Base-by-base conservation (phyloP, 2,329 filamentous ascomycete genomes). In the Trichoderma gracile region DNA sequence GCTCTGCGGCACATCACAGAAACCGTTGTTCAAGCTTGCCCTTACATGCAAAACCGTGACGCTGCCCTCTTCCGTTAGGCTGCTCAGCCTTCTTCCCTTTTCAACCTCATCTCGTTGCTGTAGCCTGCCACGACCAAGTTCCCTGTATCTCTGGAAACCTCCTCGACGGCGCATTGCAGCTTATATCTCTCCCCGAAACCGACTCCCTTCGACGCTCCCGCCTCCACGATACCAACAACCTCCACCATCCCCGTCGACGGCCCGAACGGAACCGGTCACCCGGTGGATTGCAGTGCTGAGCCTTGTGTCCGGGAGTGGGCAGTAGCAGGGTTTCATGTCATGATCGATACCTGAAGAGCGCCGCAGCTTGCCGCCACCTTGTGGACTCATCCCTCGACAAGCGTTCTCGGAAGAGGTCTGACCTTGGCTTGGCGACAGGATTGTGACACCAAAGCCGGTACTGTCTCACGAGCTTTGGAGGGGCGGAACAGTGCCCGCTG, bases 371-470 rank as follows among this genome's bases (percentile, higher is more conserved):
- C 68, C 71, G 67, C 68, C 67, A 66, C 61, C 67, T 71, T 63
- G 67, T 71, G 69, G 69, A 67, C 67, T 68, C 68, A 68, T 68
- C 69, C 70, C 66, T 38, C 33, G 33, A 71, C 63, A 69, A 68
- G 58, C 63, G 60, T 65, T 65, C 68, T 66, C 69, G 67, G 67
- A 68, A 68, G 67, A 71, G 33, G 70, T 71, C 69, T 69, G 65
- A 71, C 71, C 72, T 68, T 69, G 65, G 71, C 71, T 72, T 68
- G 68, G 70, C 60, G 65, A 73, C 63, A 71, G 69, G 68, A 67
- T 70, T 75, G 73, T 76, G 73, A 72, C 72, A 75, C 74, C 76
- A 79, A 80, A 38, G 70, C 76, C 78, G 70, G 70, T 60, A 66
- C 72, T 73, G 75, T 79, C 73, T 70, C 73, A 78, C 76, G 72